Percentiles rank a stretch among this genome's conserved stretches.
Conservation (phyloP, 257 asterid genomes). For the Solanum gandarillasii region DNA sequence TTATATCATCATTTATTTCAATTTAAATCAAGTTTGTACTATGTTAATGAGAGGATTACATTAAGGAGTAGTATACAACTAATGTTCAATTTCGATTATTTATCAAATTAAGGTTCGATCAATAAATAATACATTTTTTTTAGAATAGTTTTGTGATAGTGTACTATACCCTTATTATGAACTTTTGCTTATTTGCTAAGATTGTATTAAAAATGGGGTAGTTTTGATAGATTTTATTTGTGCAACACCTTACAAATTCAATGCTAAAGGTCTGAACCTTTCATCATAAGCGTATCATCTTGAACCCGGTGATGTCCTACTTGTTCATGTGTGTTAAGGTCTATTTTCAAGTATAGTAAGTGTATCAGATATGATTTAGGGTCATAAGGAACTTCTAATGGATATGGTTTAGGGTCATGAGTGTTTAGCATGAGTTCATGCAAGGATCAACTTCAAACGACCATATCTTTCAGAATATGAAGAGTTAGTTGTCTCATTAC, state of each 20-base stretch:
- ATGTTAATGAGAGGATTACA: neutral
- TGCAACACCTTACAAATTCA: neutral
- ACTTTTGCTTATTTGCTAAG: neutral
- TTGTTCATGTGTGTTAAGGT: neutral
- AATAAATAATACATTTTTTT: too few species aligned
- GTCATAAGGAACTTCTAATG: too few species aligned
- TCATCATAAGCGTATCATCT: neutral
- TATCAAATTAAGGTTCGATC: too few species aligned
- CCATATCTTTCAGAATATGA: too few species aligned
- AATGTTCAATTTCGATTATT: neutral
- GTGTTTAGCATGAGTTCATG: neutral
- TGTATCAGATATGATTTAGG: neutral
- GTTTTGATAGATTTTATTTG: neutral
- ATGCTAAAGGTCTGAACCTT: neutral
- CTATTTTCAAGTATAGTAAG: neutral
- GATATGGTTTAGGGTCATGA: neutral
- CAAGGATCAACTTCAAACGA: too few species aligned
- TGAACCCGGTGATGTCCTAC: neutral
- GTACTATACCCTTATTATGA: neutral
- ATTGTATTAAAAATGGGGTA: neutral
- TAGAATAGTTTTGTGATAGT: neutral
- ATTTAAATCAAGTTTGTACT: too few species aligned
- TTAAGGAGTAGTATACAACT: too few species aligned
- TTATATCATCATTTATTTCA: neutral
- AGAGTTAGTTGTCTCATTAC: too few species aligned